Evolutionary conservation across 306 rosid genomes (phyloP).

Genomic region (Rosa chinensis): DNA sequence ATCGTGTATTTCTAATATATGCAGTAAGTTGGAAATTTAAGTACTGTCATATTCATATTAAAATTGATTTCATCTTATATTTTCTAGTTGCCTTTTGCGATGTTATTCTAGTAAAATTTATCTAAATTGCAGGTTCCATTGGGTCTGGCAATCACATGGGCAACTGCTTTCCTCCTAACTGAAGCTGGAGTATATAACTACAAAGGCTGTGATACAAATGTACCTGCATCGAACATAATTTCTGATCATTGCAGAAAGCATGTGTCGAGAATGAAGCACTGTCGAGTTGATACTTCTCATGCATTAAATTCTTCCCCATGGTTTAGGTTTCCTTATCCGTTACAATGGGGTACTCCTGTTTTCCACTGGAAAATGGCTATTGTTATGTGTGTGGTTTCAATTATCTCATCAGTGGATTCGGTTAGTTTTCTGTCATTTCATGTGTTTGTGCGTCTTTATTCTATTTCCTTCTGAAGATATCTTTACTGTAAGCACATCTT

Average conservation of each 20-base stretch:
- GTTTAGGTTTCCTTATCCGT: constrained; percentile 98
- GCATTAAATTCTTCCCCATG: constrained; percentile 82
- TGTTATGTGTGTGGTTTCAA: constrained; percentile 90
- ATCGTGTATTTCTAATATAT: constrained; percentile 88
- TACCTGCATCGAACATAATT: constrained; percentile 84
- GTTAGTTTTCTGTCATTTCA: constrained; percentile 57
- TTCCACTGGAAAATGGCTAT: constrained; percentile 96
- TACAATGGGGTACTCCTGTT: constrained; percentile 99
- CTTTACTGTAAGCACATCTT: not conserved
- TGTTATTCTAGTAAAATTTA: constrained; percentile 21
- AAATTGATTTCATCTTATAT: constrained; percentile 13
- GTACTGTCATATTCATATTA: not conserved
- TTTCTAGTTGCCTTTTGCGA: constrained; percentile 16
- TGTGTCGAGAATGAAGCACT: constrained; percentile 85
- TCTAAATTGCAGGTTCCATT: constrained; percentile 77
- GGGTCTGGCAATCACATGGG: constrained; percentile 97
- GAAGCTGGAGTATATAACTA: constrained; percentile 81
- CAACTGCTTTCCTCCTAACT: constrained; percentile 84
- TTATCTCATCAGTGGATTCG: constrained; percentile 94
- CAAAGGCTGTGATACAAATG: constrained; percentile 88
- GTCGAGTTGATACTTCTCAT: constrained; percentile 89
- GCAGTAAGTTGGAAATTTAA: constrained; percentile 59
- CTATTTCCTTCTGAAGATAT: not conserved
- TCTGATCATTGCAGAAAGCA: constrained; percentile 93
- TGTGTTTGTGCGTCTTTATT: not conserved